Conservation (phyloP, 495 filamentous ascomycete genomes). For the Aspergillus wentii region DNA sequence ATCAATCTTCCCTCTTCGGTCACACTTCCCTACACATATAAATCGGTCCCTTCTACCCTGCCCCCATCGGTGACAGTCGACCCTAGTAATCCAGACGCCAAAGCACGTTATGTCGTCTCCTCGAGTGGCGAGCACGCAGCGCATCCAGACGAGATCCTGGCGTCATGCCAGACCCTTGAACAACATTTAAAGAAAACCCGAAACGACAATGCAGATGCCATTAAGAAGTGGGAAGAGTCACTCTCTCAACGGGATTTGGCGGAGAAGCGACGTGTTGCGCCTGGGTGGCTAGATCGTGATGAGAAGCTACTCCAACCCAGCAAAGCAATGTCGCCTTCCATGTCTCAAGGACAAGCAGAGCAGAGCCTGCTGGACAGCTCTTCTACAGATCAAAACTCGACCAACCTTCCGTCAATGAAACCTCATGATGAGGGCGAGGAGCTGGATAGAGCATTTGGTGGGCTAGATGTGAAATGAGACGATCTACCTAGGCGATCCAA, state of each 20-base stretch:
- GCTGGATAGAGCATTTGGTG: conserved; percentile 85
- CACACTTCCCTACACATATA: conserved; percentile 94
- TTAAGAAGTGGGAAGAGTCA: conserved; percentile 65
- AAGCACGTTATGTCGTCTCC: conserved; percentile 69
- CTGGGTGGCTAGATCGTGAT: conserved; percentile 91
- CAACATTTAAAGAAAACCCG: conserved; percentile 65
- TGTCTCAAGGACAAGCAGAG: conserved; percentile 20
- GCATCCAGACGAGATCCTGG: conserved; percentile 75
- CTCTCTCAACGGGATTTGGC: conserved; percentile 75
- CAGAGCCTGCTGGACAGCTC: conserved; percentile 43
- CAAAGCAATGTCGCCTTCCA: conserved; percentile 11
- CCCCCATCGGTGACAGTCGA: conserved; percentile 68
- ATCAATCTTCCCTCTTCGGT: conserved; percentile 84
- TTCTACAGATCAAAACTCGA: conserved; percentile 33
- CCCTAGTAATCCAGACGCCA: conserved; percentile 31
- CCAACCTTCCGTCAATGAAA: conserved; percentile 39
- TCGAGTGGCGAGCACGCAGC: conserved; percentile 66
- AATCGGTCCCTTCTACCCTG: conserved; percentile 75
- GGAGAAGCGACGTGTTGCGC: conserved; percentile 86
- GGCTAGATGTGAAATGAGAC: conserved; percentile 46
- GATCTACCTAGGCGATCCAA: no score
- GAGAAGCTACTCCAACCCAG: conserved; percentile 74
- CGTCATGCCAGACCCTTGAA: conserved; percentile 70
- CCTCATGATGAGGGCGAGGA: conserved; percentile 66
- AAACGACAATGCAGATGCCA: conserved; percentile 55